These are phyloP conservation scores for Sambucus nigra DNA, from an alignment of 129 eudicot genomes.

Conservation along the genomic window DNA sequence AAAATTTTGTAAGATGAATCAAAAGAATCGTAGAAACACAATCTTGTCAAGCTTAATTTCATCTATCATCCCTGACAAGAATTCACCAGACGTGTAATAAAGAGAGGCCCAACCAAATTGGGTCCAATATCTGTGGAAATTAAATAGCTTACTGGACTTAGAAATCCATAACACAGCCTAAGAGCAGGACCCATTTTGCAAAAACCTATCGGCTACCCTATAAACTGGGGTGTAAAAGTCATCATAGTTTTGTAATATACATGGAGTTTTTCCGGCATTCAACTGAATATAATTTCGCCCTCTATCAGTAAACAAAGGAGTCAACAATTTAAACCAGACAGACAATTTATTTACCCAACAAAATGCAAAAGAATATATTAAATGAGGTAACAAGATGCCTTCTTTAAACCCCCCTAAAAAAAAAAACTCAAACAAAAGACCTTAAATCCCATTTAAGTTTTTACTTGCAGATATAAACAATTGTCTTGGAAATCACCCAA, in stretches of 20 bases:
- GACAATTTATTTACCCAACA: no score
- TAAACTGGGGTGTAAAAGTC: no score
- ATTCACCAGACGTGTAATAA: neutral
- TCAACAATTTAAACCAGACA: neutral
- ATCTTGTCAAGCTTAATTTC: neutral
- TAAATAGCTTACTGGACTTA: neutral
- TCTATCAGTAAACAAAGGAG: neutral
- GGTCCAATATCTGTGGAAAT: neutral
- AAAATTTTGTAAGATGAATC: neutral
- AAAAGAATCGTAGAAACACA: neutral
- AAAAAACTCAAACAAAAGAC: no score
- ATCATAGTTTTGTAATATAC: neutral
- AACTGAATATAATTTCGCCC: neutral
- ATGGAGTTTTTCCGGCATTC: neutral
- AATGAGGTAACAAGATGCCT: no score
- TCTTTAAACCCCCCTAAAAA: no score
- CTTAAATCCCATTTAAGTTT: no score
- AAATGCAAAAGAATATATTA: no score
- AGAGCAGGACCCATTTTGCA: neutral
- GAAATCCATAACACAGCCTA: neutral
- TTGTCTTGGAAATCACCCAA: no score
- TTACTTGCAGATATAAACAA: no score
- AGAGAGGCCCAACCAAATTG: neutral
- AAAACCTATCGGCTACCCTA: no score
- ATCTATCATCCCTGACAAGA: neutral